Percentiles rank a stretch among this genome's conserved stretches.
Conservation (phyloP, 2,329 filamentous ascomycete genomes). For the Ascochyta lentis region DNA sequence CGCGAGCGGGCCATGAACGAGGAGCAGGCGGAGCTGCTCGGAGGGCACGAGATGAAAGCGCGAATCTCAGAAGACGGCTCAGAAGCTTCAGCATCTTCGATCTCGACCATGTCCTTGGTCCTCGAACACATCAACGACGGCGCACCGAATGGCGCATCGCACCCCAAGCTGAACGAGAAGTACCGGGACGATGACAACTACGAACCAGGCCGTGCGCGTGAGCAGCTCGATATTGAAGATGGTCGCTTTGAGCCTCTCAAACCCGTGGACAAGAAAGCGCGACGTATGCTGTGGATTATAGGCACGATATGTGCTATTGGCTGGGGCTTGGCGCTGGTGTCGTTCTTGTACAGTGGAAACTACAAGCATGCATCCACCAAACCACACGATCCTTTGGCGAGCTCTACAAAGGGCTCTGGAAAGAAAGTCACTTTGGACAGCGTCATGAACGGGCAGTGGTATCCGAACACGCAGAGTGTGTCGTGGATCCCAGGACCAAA, state of each 20-base stretch:
- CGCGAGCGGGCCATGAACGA: constrained; percentile 45
- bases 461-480: constrained; percentile 68
- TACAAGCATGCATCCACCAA: constrained; percentile 70
- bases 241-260: constrained; percentile 54
- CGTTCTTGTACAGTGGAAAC: constrained; percentile 70
- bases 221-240: constrained; percentile 58
- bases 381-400: constrained; percentile 73
- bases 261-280: constrained; percentile 70
- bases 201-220: constrained; percentile 56
- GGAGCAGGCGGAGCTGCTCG: constrained; percentile 56
- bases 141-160: constrained; percentile 45
- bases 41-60: constrained; percentile 39
- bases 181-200: constrained; percentile 51
- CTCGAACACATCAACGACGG: constrained; percentile 76
- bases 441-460: constrained; percentile 71
- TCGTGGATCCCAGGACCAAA: constrained; percentile 78
- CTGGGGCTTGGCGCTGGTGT: constrained; percentile 72
- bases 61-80: constrained; percentile 46
- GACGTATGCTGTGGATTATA: constrained; percentile 67
- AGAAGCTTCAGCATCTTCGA: constrained; percentile 70
- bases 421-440: constrained; percentile 78
- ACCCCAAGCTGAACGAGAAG: constrained; percentile 40
- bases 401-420: constrained; percentile 66
- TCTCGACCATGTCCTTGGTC: constrained; percentile 83
- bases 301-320: constrained; percentile 67